Percentiles rank a stretch among this genome's conserved stretches.
These are phyloP conservation scores for Agrocybe praecox DNA, from an alignment of 768 basidiomycete genomes.

Conservation along the genomic window DNA sequence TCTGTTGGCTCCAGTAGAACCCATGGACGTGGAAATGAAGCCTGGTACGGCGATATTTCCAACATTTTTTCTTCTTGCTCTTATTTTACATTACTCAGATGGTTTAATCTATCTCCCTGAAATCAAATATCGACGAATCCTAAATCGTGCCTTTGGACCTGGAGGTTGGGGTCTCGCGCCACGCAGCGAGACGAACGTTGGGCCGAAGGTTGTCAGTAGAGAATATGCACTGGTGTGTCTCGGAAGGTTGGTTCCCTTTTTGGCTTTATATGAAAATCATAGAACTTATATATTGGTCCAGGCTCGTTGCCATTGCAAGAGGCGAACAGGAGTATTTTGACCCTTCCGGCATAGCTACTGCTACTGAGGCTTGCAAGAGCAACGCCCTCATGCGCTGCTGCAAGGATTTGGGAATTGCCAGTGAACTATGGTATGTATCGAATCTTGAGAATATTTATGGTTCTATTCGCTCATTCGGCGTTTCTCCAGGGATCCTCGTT, in stretches of 20 bases:
- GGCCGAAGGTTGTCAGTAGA: slow-evolving; percentile 83
- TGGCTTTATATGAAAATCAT: not conserved
- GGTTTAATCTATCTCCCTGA: slow-evolving; percentile 95
- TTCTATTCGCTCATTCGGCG: not conserved
- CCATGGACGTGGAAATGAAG: slow-evolving; percentile 88
- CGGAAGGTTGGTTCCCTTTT: slow-evolving; percentile 63
- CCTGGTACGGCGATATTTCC: slow-evolving; percentile 60
- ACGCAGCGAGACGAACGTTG: slow-evolving; percentile 87
- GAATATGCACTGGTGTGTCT: slow-evolving; percentile 95
- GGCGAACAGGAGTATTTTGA: slow-evolving; percentile 99
- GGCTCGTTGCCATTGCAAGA: slow-evolving; percentile 86
- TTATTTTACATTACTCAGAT: slow-evolving; percentile 46
- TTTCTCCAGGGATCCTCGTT: slow-evolving; percentile 83
- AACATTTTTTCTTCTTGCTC: not conserved
- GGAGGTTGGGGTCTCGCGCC: slow-evolving; percentile 98
- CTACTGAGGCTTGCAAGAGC: slow-evolving; percentile 93
- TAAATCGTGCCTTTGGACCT: slow-evolving; percentile 94
- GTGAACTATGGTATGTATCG: slow-evolving; percentile 82
- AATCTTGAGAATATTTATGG: not conserved
- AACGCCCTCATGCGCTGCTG: slow-evolving; percentile 98
- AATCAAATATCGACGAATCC: slow-evolving; percentile 91
- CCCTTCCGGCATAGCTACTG: slow-evolving; percentile 86
- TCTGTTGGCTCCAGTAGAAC: slow-evolving; percentile 74
- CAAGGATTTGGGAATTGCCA: slow-evolving; percentile 95
- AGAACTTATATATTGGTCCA: slow-evolving; percentile 25